Evolutionary conservation across 2,329 filamentous ascomycete species (phyloP), one percentile per base, ranked within the genome.

Genomic region (Microcyclospora tardicrescens): DNA sequence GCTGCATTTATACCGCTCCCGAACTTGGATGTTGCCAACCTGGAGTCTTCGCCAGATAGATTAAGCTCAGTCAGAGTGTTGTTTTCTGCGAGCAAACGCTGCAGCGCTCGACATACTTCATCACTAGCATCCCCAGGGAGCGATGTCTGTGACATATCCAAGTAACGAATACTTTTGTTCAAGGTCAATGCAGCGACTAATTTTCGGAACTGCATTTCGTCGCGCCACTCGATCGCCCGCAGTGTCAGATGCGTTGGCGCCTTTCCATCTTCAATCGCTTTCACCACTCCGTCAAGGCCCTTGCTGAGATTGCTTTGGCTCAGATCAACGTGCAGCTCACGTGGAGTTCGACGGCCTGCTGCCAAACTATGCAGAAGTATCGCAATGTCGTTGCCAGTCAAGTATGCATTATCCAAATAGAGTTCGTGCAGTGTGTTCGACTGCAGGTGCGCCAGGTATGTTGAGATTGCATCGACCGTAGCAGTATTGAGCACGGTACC

Each of bases 81-180:
- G 43, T 84, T 84, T 37, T 79, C 70, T 28, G 75, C 72, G 48
- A 84, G 79, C 60, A 84, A 71, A 36, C 66, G 57, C 44, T 76
- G 71, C 39, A 84, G 57, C 11, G 74, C 70, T 42, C 72, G 69
- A 50, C 77, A 81, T 0, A 79, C 83, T 41, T 80, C 76, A 9
- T 73, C 70, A 8, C 74, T 72, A 2, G 79, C 79, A 53, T 83
- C 79, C 38, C 76, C 77, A 11, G 79, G 79, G 15, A 84, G 62
- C 0, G 78, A 81, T 1, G 76, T 75, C 46, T 80, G 77, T 2
- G 79, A 82, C 16, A 84, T 76, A 54, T 84, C 79, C 12, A 84
- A 60, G 48, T 72, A 75, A 35, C 67, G 68, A 35, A 82, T 71
- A 0, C 75, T 76, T 13, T 63, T 75, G 51, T 84, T 84, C 32